Percentiles rank a stretch among this genome's conserved stretches.
Conservation (phyloP, 2,329 filamentous ascomycete genomes). For the Ophiocordyceps sinensis region DNA sequence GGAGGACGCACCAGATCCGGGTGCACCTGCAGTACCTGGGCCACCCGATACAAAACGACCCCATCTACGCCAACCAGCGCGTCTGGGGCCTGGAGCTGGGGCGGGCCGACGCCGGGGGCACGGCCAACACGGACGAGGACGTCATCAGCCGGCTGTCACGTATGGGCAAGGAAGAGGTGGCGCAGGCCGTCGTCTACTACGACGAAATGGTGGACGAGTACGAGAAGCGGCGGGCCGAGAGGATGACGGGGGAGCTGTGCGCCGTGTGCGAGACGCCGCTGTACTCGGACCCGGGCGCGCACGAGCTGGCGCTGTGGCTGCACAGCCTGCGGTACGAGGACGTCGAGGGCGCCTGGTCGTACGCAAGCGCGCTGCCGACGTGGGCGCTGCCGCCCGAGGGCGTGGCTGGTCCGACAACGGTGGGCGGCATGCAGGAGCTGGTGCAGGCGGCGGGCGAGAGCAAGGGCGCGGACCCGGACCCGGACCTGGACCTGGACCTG, state of each 20-base stretch:
- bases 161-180: constrained; percentile 91
- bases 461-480: constrained; percentile 19
- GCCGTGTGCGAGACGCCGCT: constrained; percentile 71
- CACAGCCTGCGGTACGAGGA: constrained; percentile 88
- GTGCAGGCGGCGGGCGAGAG: constrained; percentile 37
- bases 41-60: constrained; percentile 92
- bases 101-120: constrained; percentile 47
- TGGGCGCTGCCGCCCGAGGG: constrained; percentile 79
- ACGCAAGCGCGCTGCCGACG: constrained; percentile 65
- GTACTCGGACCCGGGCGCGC: constrained; percentile 80
- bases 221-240: constrained; percentile 81
- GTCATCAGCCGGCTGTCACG: constrained; percentile 71
- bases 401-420: constrained; percentile 54
- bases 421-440: constrained; percentile 45
- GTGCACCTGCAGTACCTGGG: constrained; percentile 92
- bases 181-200: constrained; percentile 83
- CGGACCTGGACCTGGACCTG: constrained; percentile 3
- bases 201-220: constrained; percentile 88
- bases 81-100: constrained; percentile 81
- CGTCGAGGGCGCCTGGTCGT: constrained; percentile 69
- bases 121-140: constrained; percentile 67
- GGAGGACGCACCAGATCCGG: constrained; percentile 84
- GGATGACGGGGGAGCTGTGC: constrained; percentile 76
- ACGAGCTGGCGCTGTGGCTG: constrained; percentile 86
- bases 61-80: constrained; percentile 87